phyloP scores from a whole-genome alignment of 225 moss, liverwort and hornwort species.

The Polytrichum commune region DNA sequence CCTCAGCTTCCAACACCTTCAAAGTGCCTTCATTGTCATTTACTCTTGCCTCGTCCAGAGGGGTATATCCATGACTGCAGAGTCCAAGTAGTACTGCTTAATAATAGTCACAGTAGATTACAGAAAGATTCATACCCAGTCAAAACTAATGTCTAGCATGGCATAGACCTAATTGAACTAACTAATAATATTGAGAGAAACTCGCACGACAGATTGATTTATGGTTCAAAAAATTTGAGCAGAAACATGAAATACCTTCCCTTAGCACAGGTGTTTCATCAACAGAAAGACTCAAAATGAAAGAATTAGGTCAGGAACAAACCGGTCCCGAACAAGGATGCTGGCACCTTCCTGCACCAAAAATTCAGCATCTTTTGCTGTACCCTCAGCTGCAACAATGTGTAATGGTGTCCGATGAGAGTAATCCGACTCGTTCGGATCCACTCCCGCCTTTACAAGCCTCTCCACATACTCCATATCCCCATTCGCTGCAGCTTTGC shows the following conservation, averaged over 20 bases:
- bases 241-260: too few species aligned
- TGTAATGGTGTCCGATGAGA: constrained; percentile 61
- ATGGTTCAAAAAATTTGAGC: too few species aligned
- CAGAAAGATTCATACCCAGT: not conserved
- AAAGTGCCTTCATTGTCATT: constrained; percentile 63
- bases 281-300: too few species aligned
- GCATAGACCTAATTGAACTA: too few species aligned
- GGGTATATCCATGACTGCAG: constrained; percentile 71
- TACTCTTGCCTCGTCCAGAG: constrained; percentile 65
- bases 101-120: not conserved
- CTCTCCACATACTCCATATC: constrained; percentile 59
- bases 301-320: constrained; percentile 6
- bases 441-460: constrained; percentile 59
- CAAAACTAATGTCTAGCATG: too few species aligned
- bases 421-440: constrained; percentile 62
- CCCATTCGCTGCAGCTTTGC: constrained; percentile 68
- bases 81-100: not conserved
- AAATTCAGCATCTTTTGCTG: constrained; percentile 56
- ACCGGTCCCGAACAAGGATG: constrained; percentile 59
- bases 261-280: too few species aligned
- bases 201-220: too few species aligned
- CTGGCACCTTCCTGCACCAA: constrained; percentile 58
- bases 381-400: constrained; percentile 61
- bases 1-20: constrained; percentile 67
- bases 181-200: too few species aligned